Percentiles rank a stretch among this genome's conserved stretches.
Evolutionary conservation across 2,329 filamentous ascomycete species (phyloP).

Genomic region (Teratosphaeria zuluensis): DNA sequence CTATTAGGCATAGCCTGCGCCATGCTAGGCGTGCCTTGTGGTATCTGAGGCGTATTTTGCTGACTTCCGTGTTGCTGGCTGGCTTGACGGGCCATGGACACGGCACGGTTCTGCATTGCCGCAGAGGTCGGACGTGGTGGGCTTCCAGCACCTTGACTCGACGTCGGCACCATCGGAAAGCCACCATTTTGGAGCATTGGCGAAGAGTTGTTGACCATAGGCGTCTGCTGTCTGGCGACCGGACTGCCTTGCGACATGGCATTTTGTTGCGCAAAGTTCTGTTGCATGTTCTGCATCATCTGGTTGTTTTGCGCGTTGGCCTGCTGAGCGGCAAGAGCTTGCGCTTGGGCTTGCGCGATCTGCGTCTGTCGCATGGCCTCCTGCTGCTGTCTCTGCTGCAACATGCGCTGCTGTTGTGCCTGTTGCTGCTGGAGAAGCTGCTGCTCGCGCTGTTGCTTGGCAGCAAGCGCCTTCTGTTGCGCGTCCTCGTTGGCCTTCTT

Average conservation of each 20-base stretch:
- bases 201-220: slow-evolving; percentile 34
- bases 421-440: slow-evolving; percentile 7
- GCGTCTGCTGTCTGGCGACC: slow-evolving; percentile 36
- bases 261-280: slow-evolving; percentile 38
- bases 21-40: slow-evolving; percentile 29
- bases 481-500: slow-evolving; percentile 42
- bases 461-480: slow-evolving; percentile 37
- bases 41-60: slow-evolving; percentile 29
- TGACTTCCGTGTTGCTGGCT: slow-evolving; percentile 29
- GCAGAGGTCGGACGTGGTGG: slow-evolving; percentile 58
- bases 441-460: slow-evolving; percentile 29
- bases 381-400: slow-evolving; percentile 17
- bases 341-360: slow-evolving; percentile 11
- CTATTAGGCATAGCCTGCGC: slow-evolving; percentile 23
- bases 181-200: slow-evolving; percentile 34
- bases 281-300: slow-evolving; percentile 28
- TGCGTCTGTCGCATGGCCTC: slow-evolving; percentile 24
- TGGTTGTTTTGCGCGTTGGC: slow-evolving; percentile 32
- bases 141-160: slow-evolving; percentile 56
- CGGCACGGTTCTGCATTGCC: slow-evolving; percentile 35
- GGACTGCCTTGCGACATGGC: slow-evolving; percentile 53
- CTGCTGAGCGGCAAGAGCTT: slow-evolving; percentile 12
- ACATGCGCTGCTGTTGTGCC: slow-evolving; percentile 8
- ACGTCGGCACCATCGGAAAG: slow-evolving; percentile 48
- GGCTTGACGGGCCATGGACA: slow-evolving; percentile 27